Percentiles rank a stretch among this genome's conserved stretches.
Conservation (phyloP, 176 grass and related monocot species). For the Avena eriantha region DNA sequence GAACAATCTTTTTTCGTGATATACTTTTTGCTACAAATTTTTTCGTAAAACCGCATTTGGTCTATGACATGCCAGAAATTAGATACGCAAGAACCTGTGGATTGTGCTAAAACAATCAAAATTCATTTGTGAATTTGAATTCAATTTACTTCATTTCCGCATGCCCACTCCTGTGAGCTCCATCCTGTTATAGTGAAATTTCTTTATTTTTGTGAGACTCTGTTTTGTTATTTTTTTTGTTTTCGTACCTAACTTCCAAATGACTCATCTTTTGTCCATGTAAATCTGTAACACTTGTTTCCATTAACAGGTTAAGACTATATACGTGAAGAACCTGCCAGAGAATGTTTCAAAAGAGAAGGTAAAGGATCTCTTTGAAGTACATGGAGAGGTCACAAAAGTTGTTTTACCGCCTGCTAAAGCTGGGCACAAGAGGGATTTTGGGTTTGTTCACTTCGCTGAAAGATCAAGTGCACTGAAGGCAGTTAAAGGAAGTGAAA, state of each 20-base stretch:
- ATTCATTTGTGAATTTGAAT: neutral
- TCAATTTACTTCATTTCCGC: neutral
- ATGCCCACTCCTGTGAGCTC: neutral
- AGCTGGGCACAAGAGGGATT: constrained; percentile 91
- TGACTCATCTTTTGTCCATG: neutral
- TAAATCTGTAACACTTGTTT: constrained; percentile 14
- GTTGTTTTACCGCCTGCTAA: constrained; percentile 87
- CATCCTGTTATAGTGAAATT: neutral
- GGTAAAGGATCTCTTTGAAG: constrained; percentile 89
- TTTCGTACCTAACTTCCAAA: neutral
- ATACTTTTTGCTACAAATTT: too few species aligned
- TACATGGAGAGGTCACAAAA: constrained; percentile 86
- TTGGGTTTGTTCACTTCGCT: constrained; percentile 95
- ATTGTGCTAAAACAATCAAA: neutral
- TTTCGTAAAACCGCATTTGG: neutral
- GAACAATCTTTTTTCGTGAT: neutral
- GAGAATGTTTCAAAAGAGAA: constrained; percentile 85
- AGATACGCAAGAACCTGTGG: neutral
- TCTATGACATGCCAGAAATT: neutral
- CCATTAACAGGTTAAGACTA: constrained; percentile 75
- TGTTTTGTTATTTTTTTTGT: constrained; percentile 23
- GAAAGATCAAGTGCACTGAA: constrained; percentile 96
- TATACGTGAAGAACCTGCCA: constrained; percentile 97
- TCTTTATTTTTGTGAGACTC: neutral
- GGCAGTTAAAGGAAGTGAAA: constrained; percentile 86